Conservation (phyloP, 2,329 filamentous ascomycete species). For the Penicillium expansum region DNA sequence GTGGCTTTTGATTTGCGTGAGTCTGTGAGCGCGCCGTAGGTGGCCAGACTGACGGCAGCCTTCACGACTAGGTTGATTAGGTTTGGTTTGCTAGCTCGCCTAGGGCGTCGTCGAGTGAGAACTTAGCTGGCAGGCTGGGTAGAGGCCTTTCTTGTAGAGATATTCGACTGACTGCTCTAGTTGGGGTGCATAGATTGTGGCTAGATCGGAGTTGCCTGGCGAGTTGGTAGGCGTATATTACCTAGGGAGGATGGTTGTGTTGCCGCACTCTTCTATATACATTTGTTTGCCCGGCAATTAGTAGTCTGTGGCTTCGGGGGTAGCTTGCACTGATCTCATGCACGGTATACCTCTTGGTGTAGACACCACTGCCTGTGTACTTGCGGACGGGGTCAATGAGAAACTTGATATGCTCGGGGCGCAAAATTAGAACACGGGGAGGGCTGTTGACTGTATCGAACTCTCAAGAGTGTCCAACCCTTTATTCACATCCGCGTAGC, state of each 20-base stretch:
- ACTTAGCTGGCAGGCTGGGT: not conserved
- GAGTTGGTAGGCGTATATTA: constrained; percentile 29
- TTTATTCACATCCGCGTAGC: constrained; percentile 34
- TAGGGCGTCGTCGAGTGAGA: too few relatives aligned
- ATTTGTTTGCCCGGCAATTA: constrained; percentile 26
- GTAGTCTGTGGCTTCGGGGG: too few relatives aligned
- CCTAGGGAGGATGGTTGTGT: constrained; percentile 39
- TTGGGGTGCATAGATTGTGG: too few relatives aligned
- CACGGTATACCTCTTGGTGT: constrained; percentile 33
- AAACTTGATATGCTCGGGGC: too few relatives aligned
- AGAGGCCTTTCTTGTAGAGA: not conserved
- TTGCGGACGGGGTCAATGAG: too few relatives aligned
- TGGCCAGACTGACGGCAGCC: not conserved
- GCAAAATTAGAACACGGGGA: too few relatives aligned
- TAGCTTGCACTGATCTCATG: constrained; percentile 37
- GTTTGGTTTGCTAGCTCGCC: not conserved
- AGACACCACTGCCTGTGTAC: too few relatives aligned
- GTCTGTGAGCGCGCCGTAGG: not conserved
- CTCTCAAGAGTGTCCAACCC: constrained; percentile 19
- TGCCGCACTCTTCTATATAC: constrained; percentile 41
- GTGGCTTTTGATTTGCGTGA: not conserved
- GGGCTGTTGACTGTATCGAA: not conserved
- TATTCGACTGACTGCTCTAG: not conserved
- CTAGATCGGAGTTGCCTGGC: too few relatives aligned
- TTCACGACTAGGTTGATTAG: not conserved